phyloP scores from a whole-genome alignment of 2,329 filamentous ascomycete genomes.

The Diaporthe citri region DNA sequence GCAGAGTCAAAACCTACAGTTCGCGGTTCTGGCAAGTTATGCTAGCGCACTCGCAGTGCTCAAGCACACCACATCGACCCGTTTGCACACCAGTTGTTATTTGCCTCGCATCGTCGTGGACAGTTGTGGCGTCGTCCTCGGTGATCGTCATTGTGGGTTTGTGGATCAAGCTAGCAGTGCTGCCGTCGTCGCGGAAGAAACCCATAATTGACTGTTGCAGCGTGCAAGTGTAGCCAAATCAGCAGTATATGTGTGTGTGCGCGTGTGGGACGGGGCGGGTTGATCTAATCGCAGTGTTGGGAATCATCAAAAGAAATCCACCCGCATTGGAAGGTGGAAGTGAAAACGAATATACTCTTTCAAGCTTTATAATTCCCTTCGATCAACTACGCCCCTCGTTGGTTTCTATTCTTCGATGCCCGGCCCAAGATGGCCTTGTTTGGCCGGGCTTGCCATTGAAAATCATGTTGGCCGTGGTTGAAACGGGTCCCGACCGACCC shows the following conservation, averaged over 20 bases:
- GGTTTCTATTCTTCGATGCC: neutral
- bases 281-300: neutral
- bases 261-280: neutral
- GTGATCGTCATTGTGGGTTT: neutral
- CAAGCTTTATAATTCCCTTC: neutral
- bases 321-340: neutral
- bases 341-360: neutral
- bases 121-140: constrained; percentile 10
- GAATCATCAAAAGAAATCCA: neutral
- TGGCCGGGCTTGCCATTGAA: neutral
- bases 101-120: neutral
- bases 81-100: neutral
- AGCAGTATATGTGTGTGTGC: neutral
- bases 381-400: neutral
- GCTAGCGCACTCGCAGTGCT: neutral
- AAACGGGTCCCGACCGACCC: constrained; percentile 16
- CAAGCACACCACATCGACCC: neutral
- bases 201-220: neutral
- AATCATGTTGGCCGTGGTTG: neutral
- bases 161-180: constrained; percentile 5
- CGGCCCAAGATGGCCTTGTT: neutral
- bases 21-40: neutral
- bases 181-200: neutral
- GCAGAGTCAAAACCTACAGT: neutral
- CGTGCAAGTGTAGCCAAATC: neutral